A percentile compares a stretch with the other conserved stretches of the same genome.
phyloP scores from a whole-genome alignment of 768 basidiomycete genomes.

The Piloderma croceum region DNA sequence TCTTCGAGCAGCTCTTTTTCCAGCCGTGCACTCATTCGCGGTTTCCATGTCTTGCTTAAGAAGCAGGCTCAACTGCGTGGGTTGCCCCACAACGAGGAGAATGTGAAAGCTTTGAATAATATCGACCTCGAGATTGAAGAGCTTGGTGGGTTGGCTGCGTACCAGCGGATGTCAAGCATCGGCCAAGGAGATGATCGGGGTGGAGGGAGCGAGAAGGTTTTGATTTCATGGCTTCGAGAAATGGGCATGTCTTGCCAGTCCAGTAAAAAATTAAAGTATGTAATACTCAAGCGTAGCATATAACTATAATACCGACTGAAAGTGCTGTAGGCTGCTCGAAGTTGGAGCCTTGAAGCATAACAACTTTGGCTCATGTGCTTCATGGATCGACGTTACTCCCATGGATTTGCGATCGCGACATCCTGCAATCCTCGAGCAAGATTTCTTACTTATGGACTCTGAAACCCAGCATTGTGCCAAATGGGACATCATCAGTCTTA shows the following conservation, averaged over 20 bases:
- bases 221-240: constrained; percentile 71
- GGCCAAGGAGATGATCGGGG: constrained; percentile 81
- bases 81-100: constrained; percentile 19
- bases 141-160: constrained; percentile 74
- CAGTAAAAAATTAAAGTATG: too few relatives aligned
- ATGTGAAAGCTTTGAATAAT: constrained; percentile 35
- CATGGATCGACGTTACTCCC: constrained; percentile 70
- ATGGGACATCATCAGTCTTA: constrained; percentile 83
- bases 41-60: constrained; percentile 78
- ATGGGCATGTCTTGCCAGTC: constrained; percentile 29
- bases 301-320: neutral
- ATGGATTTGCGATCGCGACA: constrained; percentile 86
- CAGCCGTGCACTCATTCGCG: constrained; percentile 69
- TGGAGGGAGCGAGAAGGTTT: constrained; percentile 80
- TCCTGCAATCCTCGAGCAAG: constrained; percentile 76
- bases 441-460: constrained; percentile 66
- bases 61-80: constrained; percentile 49
- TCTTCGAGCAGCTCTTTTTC: constrained; percentile 52
- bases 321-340: constrained; percentile 62
- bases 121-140: constrained; percentile 57
- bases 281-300: too few relatives aligned
- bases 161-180: constrained; percentile 77
- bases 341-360: constrained; percentile 84
- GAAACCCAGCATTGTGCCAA: constrained; percentile 40
- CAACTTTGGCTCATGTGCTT: constrained; percentile 60